Conservation (phyloP, 2,329 filamentous ascomycete genomes). For the Endoconidiophora laricicola region DNA sequence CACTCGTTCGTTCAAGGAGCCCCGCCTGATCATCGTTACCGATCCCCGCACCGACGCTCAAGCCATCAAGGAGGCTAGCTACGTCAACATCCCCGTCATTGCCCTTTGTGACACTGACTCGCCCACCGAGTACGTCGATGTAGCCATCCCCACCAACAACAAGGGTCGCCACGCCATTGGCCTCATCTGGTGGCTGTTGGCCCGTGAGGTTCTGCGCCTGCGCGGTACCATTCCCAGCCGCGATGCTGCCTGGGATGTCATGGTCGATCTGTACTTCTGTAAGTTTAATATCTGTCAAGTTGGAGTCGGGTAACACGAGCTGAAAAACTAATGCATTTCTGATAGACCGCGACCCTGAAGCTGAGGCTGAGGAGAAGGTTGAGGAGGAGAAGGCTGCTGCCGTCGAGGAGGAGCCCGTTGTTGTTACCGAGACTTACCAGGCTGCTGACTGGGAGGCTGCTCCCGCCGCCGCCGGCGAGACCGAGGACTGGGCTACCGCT, state of each 20-base stretch:
- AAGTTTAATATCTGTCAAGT: slow-evolving; percentile 22
- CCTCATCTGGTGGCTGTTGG: slow-evolving; percentile 98
- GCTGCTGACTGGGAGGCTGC: slow-evolving; percentile 73
- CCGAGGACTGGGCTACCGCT: slow-evolving; percentile 47
- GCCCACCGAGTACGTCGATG: slow-evolving; percentile 97
- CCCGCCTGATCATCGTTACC: slow-evolving; percentile 97
- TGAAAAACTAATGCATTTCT: slow-evolving; percentile 6
- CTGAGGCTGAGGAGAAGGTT: slow-evolving; percentile 96
- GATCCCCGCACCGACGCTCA: slow-evolving; percentile 98
- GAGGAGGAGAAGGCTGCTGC: slow-evolving; percentile 84
- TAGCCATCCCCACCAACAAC: slow-evolving; percentile 99
- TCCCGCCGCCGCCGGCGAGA: slow-evolving; percentile 34
- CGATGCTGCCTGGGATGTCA: slow-evolving; percentile 96
- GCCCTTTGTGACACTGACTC: slow-evolving; percentile 98
- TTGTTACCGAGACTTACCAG: slow-evolving; percentile 65
- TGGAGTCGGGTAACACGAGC: not conserved
- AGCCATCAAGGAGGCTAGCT: slow-evolving; percentile 99
- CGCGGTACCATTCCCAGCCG: slow-evolving; percentile 91
- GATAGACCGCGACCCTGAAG: slow-evolving; percentile 88
- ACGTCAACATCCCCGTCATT: slow-evolving; percentile 99
- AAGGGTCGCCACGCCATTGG: slow-evolving; percentile 99
- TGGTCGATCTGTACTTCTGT: slow-evolving; percentile 99
- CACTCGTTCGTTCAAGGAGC: slow-evolving; percentile 99
- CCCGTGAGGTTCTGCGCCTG: slow-evolving; percentile 98
- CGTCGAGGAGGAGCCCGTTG: slow-evolving; percentile 62